Evolutionary conservation across 768 basidiomycete species (phyloP).

Genomic region (Collybiopsis confluens): DNA sequence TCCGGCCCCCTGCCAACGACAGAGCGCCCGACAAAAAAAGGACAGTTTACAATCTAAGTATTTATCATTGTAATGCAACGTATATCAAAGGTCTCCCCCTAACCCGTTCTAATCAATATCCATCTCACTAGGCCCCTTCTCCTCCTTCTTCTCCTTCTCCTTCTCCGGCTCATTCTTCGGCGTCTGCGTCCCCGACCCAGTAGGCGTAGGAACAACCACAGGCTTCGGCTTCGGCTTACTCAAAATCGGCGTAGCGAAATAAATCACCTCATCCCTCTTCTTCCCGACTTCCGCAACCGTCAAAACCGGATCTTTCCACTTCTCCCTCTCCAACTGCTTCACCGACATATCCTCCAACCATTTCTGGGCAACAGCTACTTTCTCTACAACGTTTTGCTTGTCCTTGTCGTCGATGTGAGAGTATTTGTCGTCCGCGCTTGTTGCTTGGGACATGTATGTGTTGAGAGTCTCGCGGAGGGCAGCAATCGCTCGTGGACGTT

Average conservation of each 20-base stretch:
- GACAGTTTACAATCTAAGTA: too few relatives aligned
- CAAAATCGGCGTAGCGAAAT: conserved; percentile 86
- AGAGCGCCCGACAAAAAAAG: too few relatives aligned
- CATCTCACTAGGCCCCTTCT: conserved; percentile 64
- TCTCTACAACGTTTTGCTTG: conserved; percentile 82
- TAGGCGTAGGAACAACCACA: conserved; percentile 43
- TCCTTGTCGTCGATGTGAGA: conserved; percentile 89
- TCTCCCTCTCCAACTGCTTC: conserved; percentile 81
- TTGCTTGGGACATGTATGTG: conserved; percentile 79
- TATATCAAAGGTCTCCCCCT: too few relatives aligned
- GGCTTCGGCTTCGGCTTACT: conserved; percentile 91
- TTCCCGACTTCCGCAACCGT: conserved; percentile 79
- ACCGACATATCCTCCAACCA: conserved; percentile 94
- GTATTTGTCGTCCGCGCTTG: conserved; percentile 79
- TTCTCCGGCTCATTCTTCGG: conserved; percentile 60
- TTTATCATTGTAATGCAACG: too few relatives aligned
- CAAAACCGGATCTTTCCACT: conserved; percentile 70
- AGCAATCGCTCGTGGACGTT: conserved; percentile 66
- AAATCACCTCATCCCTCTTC: conserved; percentile 90
- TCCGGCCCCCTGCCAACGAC: too few relatives aligned
- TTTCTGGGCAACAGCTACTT: conserved; percentile 83
- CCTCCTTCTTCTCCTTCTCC: conserved; percentile 25
- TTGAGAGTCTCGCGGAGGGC: conserved; percentile 86
- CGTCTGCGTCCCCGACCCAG: conserved; percentile 53
- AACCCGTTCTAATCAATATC: conserved; percentile 63